A percentile compares a stretch with the other conserved stretches of the same genome.
These are phyloP conservation scores for Saccharomycodes ludwigii DNA, from an alignment of 805 yeast genomes.

Conservation along the genomic window DNA sequence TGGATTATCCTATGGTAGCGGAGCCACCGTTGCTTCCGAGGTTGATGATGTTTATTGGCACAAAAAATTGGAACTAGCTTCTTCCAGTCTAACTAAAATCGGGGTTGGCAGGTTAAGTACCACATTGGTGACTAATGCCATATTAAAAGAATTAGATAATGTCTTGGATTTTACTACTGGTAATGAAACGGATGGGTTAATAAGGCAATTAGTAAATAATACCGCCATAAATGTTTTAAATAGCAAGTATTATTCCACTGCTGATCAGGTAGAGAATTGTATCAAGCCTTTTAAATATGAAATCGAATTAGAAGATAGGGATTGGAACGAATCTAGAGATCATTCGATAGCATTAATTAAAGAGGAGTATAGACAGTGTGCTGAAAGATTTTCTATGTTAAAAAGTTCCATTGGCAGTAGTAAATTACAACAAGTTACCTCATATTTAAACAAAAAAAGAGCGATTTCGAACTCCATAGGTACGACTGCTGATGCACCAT, in stretches of 20 bases:
- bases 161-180: constrained; percentile 62
- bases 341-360: constrained; percentile 61
- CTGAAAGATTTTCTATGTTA: constrained; percentile 39
- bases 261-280: constrained; percentile 97
- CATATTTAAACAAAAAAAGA: constrained; percentile 38
- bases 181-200: constrained; percentile 33
- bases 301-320: constrained; percentile 90
- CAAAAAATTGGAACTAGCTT: constrained; percentile 69
- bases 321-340: constrained; percentile 75
- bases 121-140: constrained; percentile 64
- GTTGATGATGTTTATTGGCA: constrained; percentile 56
- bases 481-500: constrained; percentile 11
- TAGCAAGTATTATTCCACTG: constrained; percentile 74
- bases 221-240: constrained; percentile 75
- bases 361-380: constrained; percentile 78
- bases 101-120: constrained; percentile 93
- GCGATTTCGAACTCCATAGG: constrained; percentile 1
- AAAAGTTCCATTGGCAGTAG: constrained; percentile 70
- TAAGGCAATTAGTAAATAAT: constrained; percentile 66
- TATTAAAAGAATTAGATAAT: constrained; percentile 64
- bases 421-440: constrained; percentile 72
- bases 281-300: constrained; percentile 97
- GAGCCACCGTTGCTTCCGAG: constrained; percentile 23
- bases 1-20: constrained; percentile 6
- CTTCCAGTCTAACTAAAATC: constrained; percentile 75